Conservation (phyloP, 176 grass and related monocot genomes). For the Cenchrus fungigraminus region DNA sequence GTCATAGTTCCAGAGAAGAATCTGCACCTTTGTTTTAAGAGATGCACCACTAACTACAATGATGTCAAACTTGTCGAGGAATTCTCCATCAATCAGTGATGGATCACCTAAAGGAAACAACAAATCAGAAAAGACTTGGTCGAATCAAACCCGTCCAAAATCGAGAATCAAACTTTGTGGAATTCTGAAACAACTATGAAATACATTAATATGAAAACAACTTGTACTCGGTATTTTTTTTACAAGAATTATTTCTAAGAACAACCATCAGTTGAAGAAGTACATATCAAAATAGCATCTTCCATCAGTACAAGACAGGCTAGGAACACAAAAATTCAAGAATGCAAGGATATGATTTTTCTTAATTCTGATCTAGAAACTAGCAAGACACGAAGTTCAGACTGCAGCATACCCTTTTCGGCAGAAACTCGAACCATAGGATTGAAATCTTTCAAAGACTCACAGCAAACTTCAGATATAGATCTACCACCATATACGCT, state of each 20-base stretch:
- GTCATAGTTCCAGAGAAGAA: constrained; percentile 33
- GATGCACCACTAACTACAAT: constrained; percentile 74
- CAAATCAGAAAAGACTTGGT: constrained; percentile 2
- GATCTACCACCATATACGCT: constrained; percentile 68
- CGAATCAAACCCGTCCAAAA: not conserved
- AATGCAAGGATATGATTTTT: not conserved
- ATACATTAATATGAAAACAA: not conserved
- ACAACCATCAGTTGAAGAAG: not conserved
- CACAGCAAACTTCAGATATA: constrained; percentile 69
- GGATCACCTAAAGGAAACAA: constrained; percentile 72
- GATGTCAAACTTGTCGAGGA: constrained; percentile 87
- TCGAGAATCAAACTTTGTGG: not conserved
- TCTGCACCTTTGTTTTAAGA: constrained; percentile 74
- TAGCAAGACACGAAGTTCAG: not conserved
- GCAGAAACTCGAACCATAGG: constrained; percentile 81
- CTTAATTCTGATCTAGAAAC: constrained; percentile 4
- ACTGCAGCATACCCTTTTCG: constrained; percentile 61
- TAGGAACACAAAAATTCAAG: not conserved
- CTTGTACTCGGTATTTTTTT: not conserved
- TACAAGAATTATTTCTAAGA: not conserved
- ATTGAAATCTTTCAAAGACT: constrained; percentile 93
- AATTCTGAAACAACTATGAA: not conserved
- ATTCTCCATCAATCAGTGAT: constrained; percentile 70
- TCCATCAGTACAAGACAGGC: not conserved
- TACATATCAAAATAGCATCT: not conserved